These are phyloP conservation scores for Ceratobasidium theobromae DNA, from an alignment of 1,284 basidiomycete species.

Conservation along the genomic window DNA sequence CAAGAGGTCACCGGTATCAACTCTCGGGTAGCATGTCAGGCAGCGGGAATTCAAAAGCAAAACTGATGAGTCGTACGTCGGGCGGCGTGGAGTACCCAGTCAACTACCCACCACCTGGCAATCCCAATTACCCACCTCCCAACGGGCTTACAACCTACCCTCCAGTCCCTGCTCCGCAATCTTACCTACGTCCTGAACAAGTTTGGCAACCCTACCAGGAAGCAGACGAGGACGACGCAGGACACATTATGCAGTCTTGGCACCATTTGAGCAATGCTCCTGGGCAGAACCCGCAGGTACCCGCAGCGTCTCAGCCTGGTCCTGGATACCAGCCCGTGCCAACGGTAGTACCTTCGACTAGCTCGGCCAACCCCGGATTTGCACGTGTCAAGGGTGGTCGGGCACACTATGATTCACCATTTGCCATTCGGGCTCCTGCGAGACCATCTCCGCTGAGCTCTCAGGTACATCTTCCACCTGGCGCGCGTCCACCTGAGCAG, in stretches of 20 bases:
- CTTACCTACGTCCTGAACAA: constrained; percentile 74
- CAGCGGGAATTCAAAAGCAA: constrained; percentile 39
- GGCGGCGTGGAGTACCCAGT: constrained; percentile 2
- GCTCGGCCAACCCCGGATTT: constrained; percentile 57
- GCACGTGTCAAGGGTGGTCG: constrained; percentile 75
- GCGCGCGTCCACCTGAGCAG: constrained; percentile 26
- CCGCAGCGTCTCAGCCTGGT: constrained; percentile 39
- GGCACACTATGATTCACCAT: constrained; percentile 74
- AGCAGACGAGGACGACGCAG: constrained; percentile 74
- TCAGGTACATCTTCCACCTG: constrained; percentile 16
- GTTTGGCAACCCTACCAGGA: constrained; percentile 73
- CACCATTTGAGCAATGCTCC: constrained; percentile 59
- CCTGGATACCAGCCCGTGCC: constrained; percentile 30
- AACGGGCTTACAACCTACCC: neutral
- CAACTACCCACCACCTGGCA: neutral
- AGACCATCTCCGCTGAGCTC: constrained; percentile 23
- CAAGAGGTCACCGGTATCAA: constrained; percentile 29
- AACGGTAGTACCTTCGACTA: constrained; percentile 43
- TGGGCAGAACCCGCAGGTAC: constrained; percentile 41
- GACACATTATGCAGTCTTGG: constrained; percentile 84
- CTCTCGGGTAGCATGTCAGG: constrained; percentile 30
- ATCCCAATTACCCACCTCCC: neutral
- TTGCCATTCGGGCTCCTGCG: constrained; percentile 60
- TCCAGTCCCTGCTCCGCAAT: constrained; percentile 45
- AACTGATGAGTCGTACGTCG: constrained; percentile 35